Evolutionary conservation across 1,139 yeast species (phyloP).

Genomic region (Diutina siamensis): DNA sequence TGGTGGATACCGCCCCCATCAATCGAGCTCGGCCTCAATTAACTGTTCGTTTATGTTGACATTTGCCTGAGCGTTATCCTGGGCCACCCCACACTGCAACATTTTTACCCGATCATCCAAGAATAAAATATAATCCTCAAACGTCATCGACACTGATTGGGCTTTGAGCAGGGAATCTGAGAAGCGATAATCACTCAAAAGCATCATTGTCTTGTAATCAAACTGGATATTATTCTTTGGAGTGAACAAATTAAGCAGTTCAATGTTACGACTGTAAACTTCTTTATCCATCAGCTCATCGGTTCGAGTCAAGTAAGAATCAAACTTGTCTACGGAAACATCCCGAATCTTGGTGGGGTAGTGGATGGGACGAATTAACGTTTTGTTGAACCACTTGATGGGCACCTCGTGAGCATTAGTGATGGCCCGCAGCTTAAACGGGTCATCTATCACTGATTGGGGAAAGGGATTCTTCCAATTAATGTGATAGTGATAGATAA

Average conservation of each 20-base stretch:
- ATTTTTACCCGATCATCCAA: background rate
- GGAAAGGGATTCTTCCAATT: conserved; percentile 13
- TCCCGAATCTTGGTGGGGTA: conserved; percentile 14
- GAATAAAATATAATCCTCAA: background rate
- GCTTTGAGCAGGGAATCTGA: background rate
- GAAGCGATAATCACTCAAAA: conserved; percentile 1
- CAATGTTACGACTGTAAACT: background rate
- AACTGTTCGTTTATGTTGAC: too few relatives aligned
- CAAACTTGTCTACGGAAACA: background rate
- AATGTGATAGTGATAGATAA: conserved; percentile 14
- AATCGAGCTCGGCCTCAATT: too few relatives aligned
- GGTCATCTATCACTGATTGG: conserved; percentile 8
- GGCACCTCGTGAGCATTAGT: conserved; percentile 16
- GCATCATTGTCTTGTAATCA: conserved; percentile 1
- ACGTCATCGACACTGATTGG: background rate
- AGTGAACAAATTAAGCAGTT: background rate
- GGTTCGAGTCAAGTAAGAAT: background rate
- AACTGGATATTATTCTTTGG: background rate
- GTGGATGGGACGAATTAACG: conserved; percentile 23
- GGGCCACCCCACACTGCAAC: too few relatives aligned
- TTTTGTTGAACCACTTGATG: conserved; percentile 17
- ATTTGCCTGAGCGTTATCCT: too few relatives aligned
- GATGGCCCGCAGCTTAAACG: conserved; percentile 13
- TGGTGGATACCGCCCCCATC: too few relatives aligned
- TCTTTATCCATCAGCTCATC: background rate